These are phyloP conservation scores for Astrothelium macrocarpum DNA, from an alignment of 495 filamentous ascomycete genomes.

Conservation along the genomic window DNA sequence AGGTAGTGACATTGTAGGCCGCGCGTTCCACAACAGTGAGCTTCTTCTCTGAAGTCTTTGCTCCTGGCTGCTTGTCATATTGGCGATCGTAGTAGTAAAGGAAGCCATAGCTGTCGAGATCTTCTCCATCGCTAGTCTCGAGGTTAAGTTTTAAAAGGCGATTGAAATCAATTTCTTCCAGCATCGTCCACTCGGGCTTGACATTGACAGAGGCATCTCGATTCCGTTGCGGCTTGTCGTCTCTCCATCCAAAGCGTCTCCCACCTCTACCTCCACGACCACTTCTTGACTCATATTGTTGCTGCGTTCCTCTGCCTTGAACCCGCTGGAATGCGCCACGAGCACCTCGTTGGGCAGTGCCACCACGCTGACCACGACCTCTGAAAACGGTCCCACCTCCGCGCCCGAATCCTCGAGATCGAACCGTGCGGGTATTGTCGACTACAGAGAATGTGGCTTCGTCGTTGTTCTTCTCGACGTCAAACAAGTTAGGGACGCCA, in stretches of 20 bases:
- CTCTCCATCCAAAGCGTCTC: slow-evolving; percentile 93
- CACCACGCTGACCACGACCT: slow-evolving; percentile 60
- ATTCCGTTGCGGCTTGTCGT: slow-evolving; percentile 95
- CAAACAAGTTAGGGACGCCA: slow-evolving; percentile 75
- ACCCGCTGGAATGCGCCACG: slow-evolving; percentile 38
- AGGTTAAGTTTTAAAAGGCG: slow-evolving; percentile 90
- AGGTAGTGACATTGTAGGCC: slow-evolving; percentile 95
- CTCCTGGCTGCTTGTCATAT: slow-evolving; percentile 81
- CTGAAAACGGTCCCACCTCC: slow-evolving; percentile 81
- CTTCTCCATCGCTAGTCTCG: slow-evolving; percentile 87
- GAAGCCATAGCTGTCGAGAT: slow-evolving; percentile 91
- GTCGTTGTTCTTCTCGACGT: slow-evolving; percentile 83
- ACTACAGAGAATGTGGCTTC: slow-evolving; percentile 97
- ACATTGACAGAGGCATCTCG: slow-evolving; percentile 91
- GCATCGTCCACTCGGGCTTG: slow-evolving; percentile 85
- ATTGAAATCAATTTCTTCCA: slow-evolving; percentile 98
- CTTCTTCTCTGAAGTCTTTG: slow-evolving; percentile 72
- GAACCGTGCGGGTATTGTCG: slow-evolving; percentile 78
- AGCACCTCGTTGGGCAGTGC: slow-evolving; percentile 45
- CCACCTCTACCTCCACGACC: slow-evolving; percentile 57
- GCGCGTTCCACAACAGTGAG: slow-evolving; percentile 82
- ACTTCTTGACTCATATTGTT: slow-evolving; percentile 48
- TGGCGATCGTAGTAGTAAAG: slow-evolving; percentile 92
- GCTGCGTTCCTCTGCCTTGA: slow-evolving; percentile 54
- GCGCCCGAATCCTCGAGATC: slow-evolving; percentile 74